Conservation (phyloP, 2,329 filamentous ascomycete species). For the Dactylellina sp. region DNA sequence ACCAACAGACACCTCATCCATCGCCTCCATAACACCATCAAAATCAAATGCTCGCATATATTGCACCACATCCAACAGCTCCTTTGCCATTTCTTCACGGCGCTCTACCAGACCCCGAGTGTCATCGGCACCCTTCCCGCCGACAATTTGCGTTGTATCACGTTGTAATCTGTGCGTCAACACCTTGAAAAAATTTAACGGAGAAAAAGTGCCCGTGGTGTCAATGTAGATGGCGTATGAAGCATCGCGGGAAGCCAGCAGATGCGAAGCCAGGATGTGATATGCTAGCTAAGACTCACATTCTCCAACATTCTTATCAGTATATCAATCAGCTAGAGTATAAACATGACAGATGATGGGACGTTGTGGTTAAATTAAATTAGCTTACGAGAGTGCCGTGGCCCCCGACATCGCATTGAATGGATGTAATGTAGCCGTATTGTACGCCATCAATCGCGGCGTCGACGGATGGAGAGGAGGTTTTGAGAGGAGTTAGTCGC, state of each 20-base stretch:
- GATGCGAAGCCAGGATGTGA: slow-evolving; percentile 39
- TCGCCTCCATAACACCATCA: slow-evolving; percentile 44
- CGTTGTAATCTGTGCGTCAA: slow-evolving; percentile 46
- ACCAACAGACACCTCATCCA: slow-evolving; percentile 31
- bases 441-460: slow-evolving; percentile 32
- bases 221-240: slow-evolving; percentile 49
- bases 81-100: slow-evolving; percentile 12
- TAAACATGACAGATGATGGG: too few relatives aligned
- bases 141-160: slow-evolving; percentile 11
- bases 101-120: not conserved
- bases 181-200: slow-evolving; percentile 37
- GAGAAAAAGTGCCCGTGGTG: slow-evolving; percentile 48
- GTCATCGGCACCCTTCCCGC: not conserved
- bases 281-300: slow-evolving; percentile 48
- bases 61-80: slow-evolving; percentile 47
- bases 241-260: slow-evolving; percentile 2
- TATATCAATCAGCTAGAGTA: too few relatives aligned
- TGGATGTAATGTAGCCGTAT: slow-evolving; percentile 39
- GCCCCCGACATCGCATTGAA: slow-evolving; percentile 36
- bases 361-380: not conserved
- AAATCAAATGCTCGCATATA: slow-evolving; percentile 55
- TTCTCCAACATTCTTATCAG: too few relatives aligned
- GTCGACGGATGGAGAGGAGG: slow-evolving; percentile 30
- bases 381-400: slow-evolving; percentile 29
- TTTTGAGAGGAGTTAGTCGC: slow-evolving; percentile 3